These are phyloP conservation scores for Chalara sp. DNA, from an alignment of 2,329 filamentous ascomycete species.

Conservation along the genomic window DNA sequence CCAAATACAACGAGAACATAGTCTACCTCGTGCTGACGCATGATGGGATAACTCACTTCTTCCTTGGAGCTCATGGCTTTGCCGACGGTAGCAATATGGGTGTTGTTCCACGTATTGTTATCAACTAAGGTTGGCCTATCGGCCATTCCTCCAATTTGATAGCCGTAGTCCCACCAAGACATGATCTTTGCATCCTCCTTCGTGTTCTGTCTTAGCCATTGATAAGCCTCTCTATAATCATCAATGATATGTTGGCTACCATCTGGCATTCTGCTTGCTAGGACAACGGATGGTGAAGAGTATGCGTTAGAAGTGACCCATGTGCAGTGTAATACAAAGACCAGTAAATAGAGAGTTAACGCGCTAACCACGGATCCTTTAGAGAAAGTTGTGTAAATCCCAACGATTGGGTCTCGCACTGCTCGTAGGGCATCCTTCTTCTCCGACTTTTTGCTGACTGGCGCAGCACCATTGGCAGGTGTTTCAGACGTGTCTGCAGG, in stretches of 20 bases:
- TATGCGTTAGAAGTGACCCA: slow-evolving; percentile 99
- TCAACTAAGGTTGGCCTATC: slow-evolving; percentile 94
- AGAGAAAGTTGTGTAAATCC: slow-evolving; percentile 74
- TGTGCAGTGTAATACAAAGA: slow-evolving; percentile 96
- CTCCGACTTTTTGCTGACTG: slow-evolving; percentile 24
- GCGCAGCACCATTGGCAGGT: slow-evolving; percentile 29
- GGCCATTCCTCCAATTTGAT: slow-evolving; percentile 99
- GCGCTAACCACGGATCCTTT: slow-evolving; percentile 71
- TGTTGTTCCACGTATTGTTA: slow-evolving; percentile 99
- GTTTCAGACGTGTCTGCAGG: slow-evolving; percentile 38
- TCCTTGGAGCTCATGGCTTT: slow-evolving; percentile 98
- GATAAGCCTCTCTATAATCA: slow-evolving; percentile 98
- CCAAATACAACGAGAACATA: slow-evolving; percentile 98
- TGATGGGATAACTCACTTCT: slow-evolving; percentile 97
- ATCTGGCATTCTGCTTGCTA: slow-evolving; percentile 87
- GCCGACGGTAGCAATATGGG: slow-evolving; percentile 96
- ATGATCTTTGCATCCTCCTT: slow-evolving; percentile 93
- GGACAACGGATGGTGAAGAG: slow-evolving; percentile 92
- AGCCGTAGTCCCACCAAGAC: slow-evolving; percentile 99
- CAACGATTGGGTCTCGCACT: slow-evolving; percentile 66
- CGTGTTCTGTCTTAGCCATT: slow-evolving; percentile 98
- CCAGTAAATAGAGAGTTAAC: slow-evolving; percentile 72
- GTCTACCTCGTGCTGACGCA: slow-evolving; percentile 97
- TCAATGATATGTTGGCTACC: slow-evolving; percentile 98
- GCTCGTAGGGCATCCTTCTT: slow-evolving; percentile 60